Evolutionary conservation across 768 basidiomycete species (phyloP), one percentile per base, ranked within the genome.

Genomic region (Tricholoma saponaceum): DNA sequence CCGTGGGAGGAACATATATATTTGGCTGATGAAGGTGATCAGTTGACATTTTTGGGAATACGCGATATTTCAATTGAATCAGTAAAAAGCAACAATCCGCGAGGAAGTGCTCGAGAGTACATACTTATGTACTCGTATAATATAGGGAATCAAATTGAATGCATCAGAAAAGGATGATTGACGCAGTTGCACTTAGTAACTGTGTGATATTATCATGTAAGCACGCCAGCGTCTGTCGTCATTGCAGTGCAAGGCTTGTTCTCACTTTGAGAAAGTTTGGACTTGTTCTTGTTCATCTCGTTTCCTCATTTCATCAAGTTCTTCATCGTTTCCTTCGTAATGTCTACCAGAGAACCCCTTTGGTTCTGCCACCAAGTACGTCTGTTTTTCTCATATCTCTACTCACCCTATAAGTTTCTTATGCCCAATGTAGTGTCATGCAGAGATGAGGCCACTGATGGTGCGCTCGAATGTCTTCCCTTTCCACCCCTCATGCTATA

Each of bases 391-490:
- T 44, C 58, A 47, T 18, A 51, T 18, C 20, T 56, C 57, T 13
- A 18, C 41, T 33, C 8, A 54, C 6, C 12, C 41, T 28, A 50
- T 6, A 53, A n/a, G 4, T 16, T 26, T 16, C 20, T 52, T 62
- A 44, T 63, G 61, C 52, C 52, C 56, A 51, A 43, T 54, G n/a
- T 16, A 95, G 93, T 96, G 94, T 67, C 80, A 86, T 69, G 85
- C 89, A 54, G 91, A 95, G 73, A 95, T 92, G 91, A 76, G 87
- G 53, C 92, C 93, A 1, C 74, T 94, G 47, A 92, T 90, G 89
- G 91, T 92, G 62, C 39, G 78, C 65, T 41, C 60, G 20, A 18
- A 22, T 30, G 18, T 25, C 16, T 47, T 39, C 53, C 33, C 54
- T 25, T 18, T 25, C 26, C 46, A 41, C 44, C 33, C 32, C 37